Conservation (phyloP, 768 basidiomycete genomes). For the Phylloporus rhodoxanthus region DNA sequence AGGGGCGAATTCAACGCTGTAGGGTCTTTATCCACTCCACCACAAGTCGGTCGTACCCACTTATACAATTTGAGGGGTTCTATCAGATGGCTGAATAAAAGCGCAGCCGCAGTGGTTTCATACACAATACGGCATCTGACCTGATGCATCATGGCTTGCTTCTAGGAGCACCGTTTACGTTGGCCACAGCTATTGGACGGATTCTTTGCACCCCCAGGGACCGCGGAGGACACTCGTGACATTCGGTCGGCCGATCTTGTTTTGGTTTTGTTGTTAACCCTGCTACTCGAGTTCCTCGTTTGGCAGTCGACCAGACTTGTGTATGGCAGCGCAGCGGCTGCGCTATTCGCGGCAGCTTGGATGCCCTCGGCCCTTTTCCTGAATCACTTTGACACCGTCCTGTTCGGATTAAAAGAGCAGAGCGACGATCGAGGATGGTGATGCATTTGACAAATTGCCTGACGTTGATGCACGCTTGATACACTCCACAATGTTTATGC, state of each 20-base stretch:
- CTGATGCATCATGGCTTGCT: background rate
- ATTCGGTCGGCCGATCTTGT: constrained; percentile 19
- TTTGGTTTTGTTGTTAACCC: constrained; percentile 13
- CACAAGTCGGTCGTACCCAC: background rate
- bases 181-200: background rate
- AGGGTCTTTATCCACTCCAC: background rate
- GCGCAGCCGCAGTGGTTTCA: background rate
- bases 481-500: background rate
- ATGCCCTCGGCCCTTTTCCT: background rate
- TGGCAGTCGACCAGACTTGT: background rate
- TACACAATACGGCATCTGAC: background rate
- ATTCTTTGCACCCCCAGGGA: background rate
- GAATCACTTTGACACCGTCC: too few species aligned
- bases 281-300: background rate
- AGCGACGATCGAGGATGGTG: too few species aligned
- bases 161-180: constrained; percentile 4
- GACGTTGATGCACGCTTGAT: background rate
- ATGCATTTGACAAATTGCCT: background rate
- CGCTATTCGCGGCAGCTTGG: background rate
- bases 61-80: background rate
- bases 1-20: background rate
- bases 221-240: background rate
- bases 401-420: too few species aligned
- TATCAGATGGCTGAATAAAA: background rate
- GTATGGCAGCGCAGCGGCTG: background rate